These are phyloP conservation scores for Rhizophlyctis rosea DNA, from an alignment of 192 early-diverging fungal species.

Conservation along the genomic window DNA sequence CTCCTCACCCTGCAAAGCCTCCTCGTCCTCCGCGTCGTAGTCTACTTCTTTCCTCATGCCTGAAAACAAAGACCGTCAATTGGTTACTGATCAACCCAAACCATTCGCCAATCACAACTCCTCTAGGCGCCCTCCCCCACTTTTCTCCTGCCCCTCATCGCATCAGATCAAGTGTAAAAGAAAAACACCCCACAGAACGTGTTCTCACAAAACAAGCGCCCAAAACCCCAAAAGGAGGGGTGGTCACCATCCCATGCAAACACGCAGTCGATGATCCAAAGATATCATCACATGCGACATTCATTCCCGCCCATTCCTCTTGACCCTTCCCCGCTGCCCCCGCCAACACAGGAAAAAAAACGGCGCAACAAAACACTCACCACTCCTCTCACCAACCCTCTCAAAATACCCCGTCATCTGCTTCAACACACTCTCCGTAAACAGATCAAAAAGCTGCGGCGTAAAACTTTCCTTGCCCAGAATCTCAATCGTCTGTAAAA, in stretches of 20 bases:
- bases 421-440: conserved; percentile 62
- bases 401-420: conserved; percentile 77
- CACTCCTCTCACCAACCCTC: conserved; percentile 71
- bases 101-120: neutral
- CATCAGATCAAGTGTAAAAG: conserved; percentile 40
- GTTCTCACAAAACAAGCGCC: too few species aligned
- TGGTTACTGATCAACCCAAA: too few species aligned
- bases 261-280: too few species aligned
- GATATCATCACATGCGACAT: conserved; percentile 20
- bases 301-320: neutral
- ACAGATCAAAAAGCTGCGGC: conserved; percentile 63
- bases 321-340: neutral
- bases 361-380: too few species aligned
- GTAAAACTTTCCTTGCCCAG: conserved; percentile 65
- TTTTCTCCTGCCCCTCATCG: conserved; percentile 58
- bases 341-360: too few species aligned
- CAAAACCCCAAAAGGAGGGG: too few species aligned
- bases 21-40: conserved; percentile 92
- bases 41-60: conserved; percentile 71
- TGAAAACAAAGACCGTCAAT: too few species aligned
- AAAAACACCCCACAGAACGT: too few species aligned
- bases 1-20: conserved; percentile 80
- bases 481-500: conserved; percentile 62
- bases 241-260: too few species aligned
- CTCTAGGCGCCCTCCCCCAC: conserved; percentile 82